A percentile compares a stretch with the other conserved stretches of the same genome.
Evolutionary conservation across 768 basidiomycete genomes (phyloP).

Genomic region (Ramaria rubella): DNA sequence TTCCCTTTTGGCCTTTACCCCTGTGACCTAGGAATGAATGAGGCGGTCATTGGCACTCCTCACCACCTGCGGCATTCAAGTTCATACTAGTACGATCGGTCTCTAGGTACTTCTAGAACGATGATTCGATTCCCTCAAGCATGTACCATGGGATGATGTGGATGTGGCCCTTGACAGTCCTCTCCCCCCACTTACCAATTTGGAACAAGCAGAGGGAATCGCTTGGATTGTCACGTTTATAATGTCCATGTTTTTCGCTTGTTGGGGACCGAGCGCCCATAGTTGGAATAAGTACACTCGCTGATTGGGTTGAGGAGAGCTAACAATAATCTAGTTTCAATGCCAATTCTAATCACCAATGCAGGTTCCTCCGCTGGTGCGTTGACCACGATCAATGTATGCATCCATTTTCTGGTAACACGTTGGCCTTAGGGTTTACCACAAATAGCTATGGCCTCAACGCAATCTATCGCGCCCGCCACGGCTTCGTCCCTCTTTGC

Average conservation of each 20-base stretch:
- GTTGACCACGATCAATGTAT: conserved; percentile 15
- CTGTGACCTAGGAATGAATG: conserved; percentile 14
- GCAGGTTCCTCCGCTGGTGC: conserved; percentile 12
- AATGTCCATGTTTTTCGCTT: conserved; percentile 5
- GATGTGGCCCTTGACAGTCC: conserved; percentile 6
- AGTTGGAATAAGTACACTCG: conserved; percentile 10
- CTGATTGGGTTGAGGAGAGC: background rate
- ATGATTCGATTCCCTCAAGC: conserved; percentile 1
- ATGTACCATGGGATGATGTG: conserved; percentile 7
- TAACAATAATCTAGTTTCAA: conserved; percentile 4
- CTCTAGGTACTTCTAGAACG: conserved; percentile 6
- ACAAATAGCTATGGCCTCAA: conserved; percentile 15
- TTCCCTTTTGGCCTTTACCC: conserved; percentile 14
- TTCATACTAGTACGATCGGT: conserved; percentile 4
- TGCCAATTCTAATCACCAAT: conserved; percentile 12
- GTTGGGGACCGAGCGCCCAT: conserved; percentile 8
- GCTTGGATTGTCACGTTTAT: background rate
- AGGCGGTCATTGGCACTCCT: conserved; percentile 15
- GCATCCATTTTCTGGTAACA: background rate
- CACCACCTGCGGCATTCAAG: conserved; percentile 8
- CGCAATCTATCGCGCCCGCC: conserved; percentile 15
- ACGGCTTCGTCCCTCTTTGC: conserved; percentile 15
- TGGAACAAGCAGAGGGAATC: background rate
- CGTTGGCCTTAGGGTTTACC: conserved; percentile 9
- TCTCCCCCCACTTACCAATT: conserved; percentile 9